Evolutionary conservation across 352 stramenopile genomes (phyloP).

Genomic region (Lagenidium giganteum): DNA sequence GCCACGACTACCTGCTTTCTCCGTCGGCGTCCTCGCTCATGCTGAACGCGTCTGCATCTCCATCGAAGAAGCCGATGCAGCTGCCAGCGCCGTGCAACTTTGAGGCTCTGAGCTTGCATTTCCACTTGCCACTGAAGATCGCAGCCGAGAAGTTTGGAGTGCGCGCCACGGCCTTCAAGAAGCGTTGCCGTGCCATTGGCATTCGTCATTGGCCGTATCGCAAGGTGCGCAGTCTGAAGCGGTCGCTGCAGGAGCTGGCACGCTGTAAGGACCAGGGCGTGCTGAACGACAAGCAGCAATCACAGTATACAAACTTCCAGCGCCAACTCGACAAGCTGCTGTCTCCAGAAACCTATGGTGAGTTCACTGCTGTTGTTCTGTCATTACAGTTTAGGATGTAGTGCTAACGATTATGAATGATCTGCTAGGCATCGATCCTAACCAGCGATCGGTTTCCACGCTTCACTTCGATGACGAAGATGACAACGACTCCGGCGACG

Average conservation of each 20-base stretch:
- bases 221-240: constrained; percentile 69
- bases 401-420: neutral
- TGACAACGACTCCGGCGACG: constrained; percentile 47
- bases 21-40: no score
- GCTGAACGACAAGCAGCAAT: constrained; percentile 61
- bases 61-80: constrained; percentile 14
- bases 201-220: constrained; percentile 71
- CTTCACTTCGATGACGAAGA: constrained; percentile 48
- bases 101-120: constrained; percentile 58
- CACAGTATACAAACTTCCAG: constrained; percentile 55
- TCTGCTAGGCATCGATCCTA: constrained; percentile 22
- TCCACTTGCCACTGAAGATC: constrained; percentile 61
- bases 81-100: constrained; percentile 79
- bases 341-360: constrained; percentile 57
- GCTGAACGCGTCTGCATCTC: no score
- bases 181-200: constrained; percentile 61
- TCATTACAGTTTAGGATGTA: no score
- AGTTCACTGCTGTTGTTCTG: no score
- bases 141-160: constrained; percentile 74
- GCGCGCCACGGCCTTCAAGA: constrained; percentile 71
- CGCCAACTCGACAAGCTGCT: constrained; percentile 61
- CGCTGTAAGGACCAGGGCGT: constrained; percentile 46
- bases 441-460: constrained; percentile 42
- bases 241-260: constrained; percentile 54
- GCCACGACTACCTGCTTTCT: neutral